These are phyloP conservation scores for Pestalotiopsis sp. DNA, from an alignment of 2,329 filamentous ascomycete genomes.

Conservation along the genomic window DNA sequence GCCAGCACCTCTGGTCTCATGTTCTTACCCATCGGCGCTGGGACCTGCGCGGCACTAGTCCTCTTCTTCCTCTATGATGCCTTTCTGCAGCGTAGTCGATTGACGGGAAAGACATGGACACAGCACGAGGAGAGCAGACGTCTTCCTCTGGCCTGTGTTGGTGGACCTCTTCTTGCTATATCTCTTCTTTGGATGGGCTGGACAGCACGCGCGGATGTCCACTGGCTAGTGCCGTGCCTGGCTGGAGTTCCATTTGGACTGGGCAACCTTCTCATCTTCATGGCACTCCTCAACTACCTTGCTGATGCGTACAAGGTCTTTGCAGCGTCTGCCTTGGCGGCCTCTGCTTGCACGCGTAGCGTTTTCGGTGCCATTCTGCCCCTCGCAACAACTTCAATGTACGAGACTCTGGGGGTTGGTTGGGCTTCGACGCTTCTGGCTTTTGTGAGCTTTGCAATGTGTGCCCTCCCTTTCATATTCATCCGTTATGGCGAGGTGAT, in stretches of 20 bases:
- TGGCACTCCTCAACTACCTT: constrained; percentile 50
- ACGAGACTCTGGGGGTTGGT: constrained; percentile 46
- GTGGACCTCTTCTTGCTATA: constrained; percentile 16
- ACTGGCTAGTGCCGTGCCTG: constrained; percentile 17
- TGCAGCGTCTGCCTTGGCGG: constrained; percentile 59
- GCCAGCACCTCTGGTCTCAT: constrained; percentile 48
- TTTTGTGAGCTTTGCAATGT: constrained; percentile 28
- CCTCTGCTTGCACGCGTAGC: constrained; percentile 58
- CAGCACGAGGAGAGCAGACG: constrained; percentile 18
- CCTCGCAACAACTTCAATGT: constrained; percentile 52
- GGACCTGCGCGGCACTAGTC: not conserved
- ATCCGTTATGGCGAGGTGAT: constrained; percentile 14
- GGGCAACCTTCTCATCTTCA: constrained; percentile 36
- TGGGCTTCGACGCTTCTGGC: constrained; percentile 41
- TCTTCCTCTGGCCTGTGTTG: constrained; percentile 19
- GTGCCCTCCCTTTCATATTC: constrained; percentile 28
- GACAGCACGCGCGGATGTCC: constrained; percentile 16
- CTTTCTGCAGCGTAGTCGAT: not conserved
- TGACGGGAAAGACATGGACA: constrained; percentile 14
- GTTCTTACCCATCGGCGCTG: constrained; percentile 16
- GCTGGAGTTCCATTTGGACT: constrained; percentile 19
- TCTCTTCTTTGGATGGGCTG: constrained; percentile 23
- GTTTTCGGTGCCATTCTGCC: constrained; percentile 59
- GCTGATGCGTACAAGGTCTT: constrained; percentile 56
- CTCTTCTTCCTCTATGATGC: constrained; percentile 6